Conservation (phyloP, 805 yeast species). For the Hemisphaericaspora nanyangensis region DNA sequence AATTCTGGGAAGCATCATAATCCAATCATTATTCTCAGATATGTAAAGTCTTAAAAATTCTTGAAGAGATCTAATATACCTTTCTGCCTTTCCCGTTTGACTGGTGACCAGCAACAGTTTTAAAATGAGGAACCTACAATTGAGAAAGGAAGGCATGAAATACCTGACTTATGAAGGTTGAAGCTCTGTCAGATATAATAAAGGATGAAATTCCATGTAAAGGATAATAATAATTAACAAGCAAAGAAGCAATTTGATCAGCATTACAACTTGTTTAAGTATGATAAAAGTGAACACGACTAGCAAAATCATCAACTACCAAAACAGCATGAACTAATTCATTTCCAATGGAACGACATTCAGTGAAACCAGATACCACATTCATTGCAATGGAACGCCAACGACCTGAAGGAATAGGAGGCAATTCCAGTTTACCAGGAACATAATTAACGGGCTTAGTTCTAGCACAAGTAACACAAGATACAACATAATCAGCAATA, state of each 20-base stretch:
- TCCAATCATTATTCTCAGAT: neutral
- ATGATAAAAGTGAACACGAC: neutral
- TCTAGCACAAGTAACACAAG: neutral
- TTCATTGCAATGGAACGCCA: neutral
- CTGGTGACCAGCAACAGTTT: neutral
- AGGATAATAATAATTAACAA: neutral
- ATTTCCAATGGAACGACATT: neutral
- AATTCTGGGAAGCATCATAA: neutral
- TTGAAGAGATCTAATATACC: neutral
- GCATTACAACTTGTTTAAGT: neutral
- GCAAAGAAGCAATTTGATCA: neutral
- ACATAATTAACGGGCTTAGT: neutral
- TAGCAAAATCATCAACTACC: neutral
- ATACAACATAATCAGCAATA: neutral
- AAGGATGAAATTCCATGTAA: neutral
- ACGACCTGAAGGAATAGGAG: neutral
- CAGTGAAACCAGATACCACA: neutral
- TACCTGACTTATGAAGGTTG: neutral
- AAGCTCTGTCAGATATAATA: neutral
- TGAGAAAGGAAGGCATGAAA: neutral
- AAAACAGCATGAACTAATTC: neutral
- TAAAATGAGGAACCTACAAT: neutral
- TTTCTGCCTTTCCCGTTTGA: neutral
- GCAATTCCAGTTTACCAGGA: neutral
- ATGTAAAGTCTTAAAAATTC: neutral